phyloP scores from a whole-genome alignment of 176 grass and related monocot genomes.

The Calamus simplicifolius region DNA sequence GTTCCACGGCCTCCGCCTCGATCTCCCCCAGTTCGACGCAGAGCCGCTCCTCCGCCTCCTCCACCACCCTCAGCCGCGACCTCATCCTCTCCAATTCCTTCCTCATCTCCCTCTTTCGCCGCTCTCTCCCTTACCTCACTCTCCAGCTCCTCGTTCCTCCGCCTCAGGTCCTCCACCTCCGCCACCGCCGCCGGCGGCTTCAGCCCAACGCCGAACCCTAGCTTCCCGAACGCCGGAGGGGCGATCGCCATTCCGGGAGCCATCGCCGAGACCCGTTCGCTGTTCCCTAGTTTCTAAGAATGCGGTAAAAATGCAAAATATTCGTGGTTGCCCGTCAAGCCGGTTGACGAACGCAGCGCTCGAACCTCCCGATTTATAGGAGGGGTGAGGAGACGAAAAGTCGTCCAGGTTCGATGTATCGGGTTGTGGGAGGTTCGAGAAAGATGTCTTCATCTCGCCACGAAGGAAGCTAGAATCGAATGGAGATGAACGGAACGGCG shows the following conservation, averaged over 20 bases:
- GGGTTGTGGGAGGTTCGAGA: too few species aligned
- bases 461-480: too few species aligned
- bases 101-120: constrained; percentile 14
- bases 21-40: constrained; percentile 22
- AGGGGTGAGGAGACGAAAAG: not conserved
- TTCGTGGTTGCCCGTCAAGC: too few species aligned
- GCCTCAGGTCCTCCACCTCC: constrained; percentile 18
- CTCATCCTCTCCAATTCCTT: constrained; percentile 6
- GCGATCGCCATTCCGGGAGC: too few species aligned
- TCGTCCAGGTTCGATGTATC: constrained; percentile 30
- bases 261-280: too few species aligned
- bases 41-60: constrained; percentile 39
- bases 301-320: too few species aligned
- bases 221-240: too few species aligned
- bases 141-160: constrained; percentile 34
- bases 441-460: too few species aligned
- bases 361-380: not conserved
- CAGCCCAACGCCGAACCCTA: too few species aligned
- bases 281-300: too few species aligned
- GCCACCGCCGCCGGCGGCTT: not conserved
- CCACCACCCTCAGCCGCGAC: constrained; percentile 8
- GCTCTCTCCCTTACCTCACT: constrained; percentile 11
- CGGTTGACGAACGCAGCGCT: too few species aligned
- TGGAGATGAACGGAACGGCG: too few species aligned
- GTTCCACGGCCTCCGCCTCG: constrained; percentile 22